Evolutionary conservation across 2,329 filamentous ascomycete genomes (phyloP).

Genomic region (Cephalotrichum gorgonifer): DNA sequence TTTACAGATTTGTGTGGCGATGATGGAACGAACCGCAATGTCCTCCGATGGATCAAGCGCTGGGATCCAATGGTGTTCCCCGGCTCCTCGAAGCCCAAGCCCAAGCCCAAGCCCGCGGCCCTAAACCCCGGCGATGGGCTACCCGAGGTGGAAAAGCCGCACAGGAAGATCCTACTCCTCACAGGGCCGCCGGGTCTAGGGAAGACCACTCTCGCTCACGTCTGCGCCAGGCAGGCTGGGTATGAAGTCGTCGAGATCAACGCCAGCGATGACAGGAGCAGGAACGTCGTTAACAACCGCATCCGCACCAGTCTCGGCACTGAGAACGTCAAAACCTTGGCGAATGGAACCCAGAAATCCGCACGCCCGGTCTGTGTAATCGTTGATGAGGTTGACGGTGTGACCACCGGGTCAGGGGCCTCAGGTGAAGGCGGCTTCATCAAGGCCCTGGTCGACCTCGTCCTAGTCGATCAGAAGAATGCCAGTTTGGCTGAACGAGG

Average conservation of each 20-base stretch:
- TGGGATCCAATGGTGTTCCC: slow-evolving; percentile 95
- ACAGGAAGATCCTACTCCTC: slow-evolving; percentile 80
- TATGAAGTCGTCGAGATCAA: slow-evolving; percentile 98
- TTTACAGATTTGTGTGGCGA: slow-evolving; percentile 94
- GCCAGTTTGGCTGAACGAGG: slow-evolving; percentile 16
- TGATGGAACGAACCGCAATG: slow-evolving; percentile 81
- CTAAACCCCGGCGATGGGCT: slow-evolving; percentile 36
- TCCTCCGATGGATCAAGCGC: slow-evolving; percentile 84
- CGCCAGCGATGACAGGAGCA: slow-evolving; percentile 87
- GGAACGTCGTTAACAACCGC: slow-evolving; percentile 78
- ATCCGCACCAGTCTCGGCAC: slow-evolving; percentile 90
- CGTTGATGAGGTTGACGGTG: slow-evolving; percentile 94
- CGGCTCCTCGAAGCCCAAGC: slow-evolving; percentile 52
- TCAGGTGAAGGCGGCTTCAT: slow-evolving; percentile 90
- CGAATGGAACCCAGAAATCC: slow-evolving; percentile 51
- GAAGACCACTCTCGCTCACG: slow-evolving; percentile 93
- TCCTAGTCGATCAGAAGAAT: slow-evolving; percentile 80
- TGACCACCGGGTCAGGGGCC: slow-evolving; percentile 66
- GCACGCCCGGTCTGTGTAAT: slow-evolving; percentile 86
- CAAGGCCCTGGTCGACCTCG: slow-evolving; percentile 85
- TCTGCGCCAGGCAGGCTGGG: slow-evolving; percentile 88
- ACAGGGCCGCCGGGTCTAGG: slow-evolving; percentile 88
- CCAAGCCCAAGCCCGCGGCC: slow-evolving; percentile 25
- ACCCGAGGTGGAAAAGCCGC: slow-evolving; percentile 60
- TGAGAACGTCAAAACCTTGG: slow-evolving; percentile 76